phyloP scores from a whole-genome alignment of 148 eudicot genomes.

The Polygonum aviculare region DNA sequence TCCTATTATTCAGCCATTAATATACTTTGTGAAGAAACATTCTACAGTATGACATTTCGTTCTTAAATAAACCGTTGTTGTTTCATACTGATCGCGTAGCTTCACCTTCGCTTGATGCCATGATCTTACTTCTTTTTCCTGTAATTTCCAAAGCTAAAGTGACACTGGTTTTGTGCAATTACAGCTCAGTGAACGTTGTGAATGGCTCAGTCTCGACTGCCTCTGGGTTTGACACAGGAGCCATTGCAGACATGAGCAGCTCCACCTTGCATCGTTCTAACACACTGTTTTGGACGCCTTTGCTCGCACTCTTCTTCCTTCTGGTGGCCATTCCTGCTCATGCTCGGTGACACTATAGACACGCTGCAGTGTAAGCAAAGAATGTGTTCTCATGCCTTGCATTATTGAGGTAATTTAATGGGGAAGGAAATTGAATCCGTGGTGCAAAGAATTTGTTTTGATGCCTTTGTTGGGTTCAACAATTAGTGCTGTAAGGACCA shows the following conservation, averaged over 20 bases:
- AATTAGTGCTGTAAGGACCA: too few relatives aligned
- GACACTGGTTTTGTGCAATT: neutral
- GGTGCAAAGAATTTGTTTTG: too few relatives aligned
- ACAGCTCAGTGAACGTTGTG: conserved; percentile 1
- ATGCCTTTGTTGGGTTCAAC: too few relatives aligned
- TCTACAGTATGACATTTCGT: too few relatives aligned
- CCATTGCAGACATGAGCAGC: conserved; percentile 6
- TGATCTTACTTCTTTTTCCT: too few relatives aligned
- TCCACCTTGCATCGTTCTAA: neutral
- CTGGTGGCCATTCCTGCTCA: neutral
- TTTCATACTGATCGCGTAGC: too few relatives aligned
- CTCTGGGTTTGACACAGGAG: conserved; percentile 1
- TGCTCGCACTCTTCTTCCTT: neutral
- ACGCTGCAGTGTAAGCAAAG: neutral
- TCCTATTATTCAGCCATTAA: too few relatives aligned
- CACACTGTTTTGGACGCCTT: neutral
- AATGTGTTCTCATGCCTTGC: neutral
- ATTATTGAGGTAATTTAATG: neutral
- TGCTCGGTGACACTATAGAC: neutral
- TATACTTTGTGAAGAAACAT: neutral
- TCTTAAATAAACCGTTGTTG: too few relatives aligned
- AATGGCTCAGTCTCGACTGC: neutral
- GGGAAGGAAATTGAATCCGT: neutral
- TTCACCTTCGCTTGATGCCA: too few relatives aligned
- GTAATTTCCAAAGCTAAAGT: neutral